Conservation (phyloP, 1,139 yeast genomes). For the Lodderomyces metapsilosis region DNA sequence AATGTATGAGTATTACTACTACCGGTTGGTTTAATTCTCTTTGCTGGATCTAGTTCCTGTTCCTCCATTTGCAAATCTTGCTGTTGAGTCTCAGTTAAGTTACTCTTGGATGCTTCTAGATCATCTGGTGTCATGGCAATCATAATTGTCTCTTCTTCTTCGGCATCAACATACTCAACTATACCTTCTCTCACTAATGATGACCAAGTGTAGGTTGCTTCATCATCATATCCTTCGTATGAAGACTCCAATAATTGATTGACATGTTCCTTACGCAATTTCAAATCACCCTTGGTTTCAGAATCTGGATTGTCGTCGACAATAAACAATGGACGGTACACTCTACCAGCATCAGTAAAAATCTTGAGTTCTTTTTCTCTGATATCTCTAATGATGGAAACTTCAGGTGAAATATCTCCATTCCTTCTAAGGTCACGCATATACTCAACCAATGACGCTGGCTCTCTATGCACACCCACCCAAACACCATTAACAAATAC, state of each 20-base stretch:
- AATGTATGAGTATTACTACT: constrained; percentile 71
- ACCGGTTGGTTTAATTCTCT: constrained; percentile 75
- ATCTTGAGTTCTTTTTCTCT: constrained; percentile 94
- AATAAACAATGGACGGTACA: constrained; percentile 88
- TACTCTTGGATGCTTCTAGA: constrained; percentile 62
- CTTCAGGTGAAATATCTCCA: constrained; percentile 96
- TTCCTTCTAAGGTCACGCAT: constrained; percentile 90
- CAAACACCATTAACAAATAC: constrained; percentile 98
- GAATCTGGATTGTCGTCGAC: constrained; percentile 84
- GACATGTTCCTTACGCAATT: constrained; percentile 81
- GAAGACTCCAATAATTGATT: constrained; percentile 67
- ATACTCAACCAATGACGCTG: constrained; percentile 85
- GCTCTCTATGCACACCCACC: constrained; percentile 98
- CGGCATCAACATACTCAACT: constrained; percentile 94
- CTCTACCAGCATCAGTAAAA: constrained; percentile 98
- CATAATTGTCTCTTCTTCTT: constrained; percentile 96
- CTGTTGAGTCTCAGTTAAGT: constrained; percentile 42
- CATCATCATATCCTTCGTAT: constrained; percentile 58
- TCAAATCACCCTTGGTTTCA: constrained; percentile 74
- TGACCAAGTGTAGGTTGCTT: constrained; percentile 74
- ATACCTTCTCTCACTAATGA: constrained; percentile 81
- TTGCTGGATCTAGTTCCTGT: constrained; percentile 69
- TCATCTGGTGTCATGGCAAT: constrained; percentile 99
- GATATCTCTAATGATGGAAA: constrained; percentile 92
- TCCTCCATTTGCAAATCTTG: constrained; percentile 47